Base-by-base conservation (phyloP, 192 early-diverging fungal genomes). In the Backusella parvicylindrica region DNA sequence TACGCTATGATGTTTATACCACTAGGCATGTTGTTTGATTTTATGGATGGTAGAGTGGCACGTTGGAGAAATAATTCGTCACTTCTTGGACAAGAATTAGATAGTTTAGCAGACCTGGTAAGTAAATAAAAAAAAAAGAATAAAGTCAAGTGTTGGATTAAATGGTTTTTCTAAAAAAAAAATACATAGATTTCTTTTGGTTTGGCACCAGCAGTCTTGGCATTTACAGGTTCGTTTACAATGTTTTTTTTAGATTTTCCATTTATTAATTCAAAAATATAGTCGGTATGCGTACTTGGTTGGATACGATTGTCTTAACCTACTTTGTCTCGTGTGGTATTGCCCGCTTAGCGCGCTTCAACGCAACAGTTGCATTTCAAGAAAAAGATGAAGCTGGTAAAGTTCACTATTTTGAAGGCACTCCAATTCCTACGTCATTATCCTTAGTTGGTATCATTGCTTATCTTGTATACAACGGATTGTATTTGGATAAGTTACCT, bases 261-360 rank as follows among this genome's bases (percentile, higher is more conserved):
- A 9, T 11, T 38, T 38, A 47, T 30, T 31, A 3, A 41, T 41
- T 41, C 40, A 41, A 50, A 21, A 37, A n/a, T 68, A 41, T 90
- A 36, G 86, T 94, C 49, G 96, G 96, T 16, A 91, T 97, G 81
- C 93, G 93, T 68, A 91, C 91, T 18, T 87, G 89, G 77, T 78
- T 94, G 21, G 96, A 97, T 76, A 85, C 90, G 8, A 78, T 90
- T 1, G 84, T 95, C 2, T 82, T 97, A 71, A 86, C 89, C 0
- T 91, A 93, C 83, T 97, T 97, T 91, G 91, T 97, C 23, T 91
- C 87, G 53, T 94, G 93, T 70, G 93, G 92, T 36, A 90, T 94
- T 70, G 90, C 95, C 26, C 88, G 95, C 30, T 79, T 97, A 40
- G 95, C 95, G 2, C 83, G 95, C 15, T 97, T 90, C 84, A 97